Conservation (phyloP, 495 filamentous ascomycete genomes). For the Daldinia loculata region DNA sequence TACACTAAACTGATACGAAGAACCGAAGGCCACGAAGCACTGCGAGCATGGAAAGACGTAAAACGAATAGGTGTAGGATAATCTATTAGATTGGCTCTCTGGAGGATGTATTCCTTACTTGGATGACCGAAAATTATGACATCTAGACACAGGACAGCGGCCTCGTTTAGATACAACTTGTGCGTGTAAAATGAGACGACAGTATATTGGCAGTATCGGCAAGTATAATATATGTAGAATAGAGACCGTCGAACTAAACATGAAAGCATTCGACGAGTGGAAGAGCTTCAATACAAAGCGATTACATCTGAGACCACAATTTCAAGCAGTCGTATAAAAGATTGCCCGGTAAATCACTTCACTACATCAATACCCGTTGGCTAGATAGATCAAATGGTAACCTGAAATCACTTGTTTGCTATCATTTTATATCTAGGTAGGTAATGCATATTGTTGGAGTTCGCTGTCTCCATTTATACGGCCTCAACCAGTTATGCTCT, state of each 20-base stretch:
- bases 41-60: too few relatives aligned
- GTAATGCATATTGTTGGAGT: constrained; percentile 15
- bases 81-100: too few relatives aligned
- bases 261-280: background rate
- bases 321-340: background rate
- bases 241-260: background rate
- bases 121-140: too few relatives aligned
- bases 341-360: background rate
- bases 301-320: background rate
- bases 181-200: too few relatives aligned
- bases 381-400: constrained; percentile 3
- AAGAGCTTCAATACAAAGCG: background rate
- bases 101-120: too few relatives aligned
- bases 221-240: background rate
- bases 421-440: constrained; percentile 37
- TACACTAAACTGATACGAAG: too few relatives aligned
- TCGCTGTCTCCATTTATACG: background rate
- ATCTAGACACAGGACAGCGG: too few relatives aligned
- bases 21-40: too few relatives aligned
- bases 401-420: constrained; percentile 15
- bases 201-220: background rate
- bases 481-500: constrained; percentile 7
- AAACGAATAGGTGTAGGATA: too few relatives aligned
- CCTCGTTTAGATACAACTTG: too few relatives aligned
- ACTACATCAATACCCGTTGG: background rate